Base-by-base conservation (phyloP, 805 yeast species). In the Sugiyamaella chiloensis region DNA sequence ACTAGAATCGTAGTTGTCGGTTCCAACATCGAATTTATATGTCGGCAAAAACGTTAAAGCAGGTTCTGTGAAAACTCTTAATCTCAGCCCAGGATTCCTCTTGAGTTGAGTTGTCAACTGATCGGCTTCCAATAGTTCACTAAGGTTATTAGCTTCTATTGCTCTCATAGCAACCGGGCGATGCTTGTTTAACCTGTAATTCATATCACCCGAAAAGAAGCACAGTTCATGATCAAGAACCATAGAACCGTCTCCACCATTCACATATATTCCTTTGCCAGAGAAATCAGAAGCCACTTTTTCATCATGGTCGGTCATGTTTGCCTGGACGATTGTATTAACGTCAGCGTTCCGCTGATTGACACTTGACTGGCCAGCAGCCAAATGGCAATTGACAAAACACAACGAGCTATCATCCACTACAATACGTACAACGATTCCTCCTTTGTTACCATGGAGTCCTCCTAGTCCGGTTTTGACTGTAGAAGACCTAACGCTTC, bases 391-490 rank as follows among this genome's bases (percentile, higher is more conserved):
- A 2, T 83, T 81, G 9, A 91, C 80, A 54, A 91, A 79, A 59
- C 96, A 87, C 44, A 93, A 66, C 24, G 78, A 79, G 8, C 91
- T 80, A 26, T 80, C 80, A 11, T 83, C 80, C 50, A 82, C 75
- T 20, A 74, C 69, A 59, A 87, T 74, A 52, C 90, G 76, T 2
- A 85, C 78, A 0, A 85, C 83, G 37, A 86, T 79, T 1, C 87
- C 95, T 3, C 96, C 96, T 63, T 87, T 67, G 52, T 70, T 70
- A 9, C 76, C 84, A 48, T 95, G 82, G 67, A 89, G 81, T 4
- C 99, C 99, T 26, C 96, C 95, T 43, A 91, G 74, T 0, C 99
- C 99, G 0, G 98, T 90, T 59, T 91, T 91, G 57, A 87, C 90
- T 31, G 81, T 77, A 29, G 84, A 76, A 1, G 90, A 81, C 57